These are phyloP conservation scores for Melaleuca alternifolia DNA, from an alignment of 345 rosid species.

Conservation along the genomic window DNA sequence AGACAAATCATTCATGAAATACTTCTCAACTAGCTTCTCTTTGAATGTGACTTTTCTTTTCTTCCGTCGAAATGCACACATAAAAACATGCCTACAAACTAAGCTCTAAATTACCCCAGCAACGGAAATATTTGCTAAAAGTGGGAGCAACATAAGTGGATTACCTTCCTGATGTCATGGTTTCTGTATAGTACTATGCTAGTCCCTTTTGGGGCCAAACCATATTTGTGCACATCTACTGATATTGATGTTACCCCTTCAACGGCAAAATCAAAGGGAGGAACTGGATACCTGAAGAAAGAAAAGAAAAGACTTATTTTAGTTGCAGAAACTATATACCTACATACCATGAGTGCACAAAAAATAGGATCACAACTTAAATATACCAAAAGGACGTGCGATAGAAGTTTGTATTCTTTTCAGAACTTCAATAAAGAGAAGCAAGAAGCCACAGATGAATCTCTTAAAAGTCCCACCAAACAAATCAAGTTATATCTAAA, in stretches of 20 bases:
- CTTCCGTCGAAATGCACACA: not conserved
- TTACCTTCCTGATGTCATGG: conserved; percentile 93
- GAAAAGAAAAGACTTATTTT: not conserved
- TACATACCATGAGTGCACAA: not conserved
- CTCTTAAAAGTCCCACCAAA: not conserved
- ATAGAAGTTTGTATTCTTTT: not conserved
- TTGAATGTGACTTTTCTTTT: not conserved
- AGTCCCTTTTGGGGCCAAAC: conserved; percentile 95
- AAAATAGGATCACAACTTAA: not conserved
- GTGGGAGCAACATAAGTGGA: not conserved
- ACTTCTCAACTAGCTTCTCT: not conserved
- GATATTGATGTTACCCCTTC: conserved; percentile 88
- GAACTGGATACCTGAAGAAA: conserved; percentile 51
- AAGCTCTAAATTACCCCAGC: not conserved
- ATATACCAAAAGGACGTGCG: not conserved
- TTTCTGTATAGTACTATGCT: conserved; percentile 86
- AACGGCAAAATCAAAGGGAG: conserved; percentile 81
- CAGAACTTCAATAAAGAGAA: not conserved
- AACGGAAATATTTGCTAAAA: not conserved
- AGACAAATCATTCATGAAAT: not conserved
- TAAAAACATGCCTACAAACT: conserved; percentile 9
- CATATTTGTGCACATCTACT: conserved; percentile 90
- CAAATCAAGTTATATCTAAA: not conserved
- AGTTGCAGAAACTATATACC: not conserved
- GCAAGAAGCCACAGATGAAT: not conserved